Conservation (phyloP, 495 filamentous ascomycete genomes). For the Xylaria sp. region DNA sequence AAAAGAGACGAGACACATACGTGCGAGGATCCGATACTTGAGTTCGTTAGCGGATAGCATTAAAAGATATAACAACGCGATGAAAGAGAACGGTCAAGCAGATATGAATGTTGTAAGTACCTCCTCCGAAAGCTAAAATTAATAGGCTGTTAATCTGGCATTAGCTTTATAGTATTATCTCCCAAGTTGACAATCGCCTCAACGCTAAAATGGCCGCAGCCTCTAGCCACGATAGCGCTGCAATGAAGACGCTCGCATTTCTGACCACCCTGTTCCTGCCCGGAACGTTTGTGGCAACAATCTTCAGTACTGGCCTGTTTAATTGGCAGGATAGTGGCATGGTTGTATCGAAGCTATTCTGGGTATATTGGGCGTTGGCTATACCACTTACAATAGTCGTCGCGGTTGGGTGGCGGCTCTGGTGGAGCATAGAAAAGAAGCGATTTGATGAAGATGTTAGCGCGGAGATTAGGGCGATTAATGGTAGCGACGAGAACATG, state of each 20-base stretch:
- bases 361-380: slow-evolving; percentile 40
- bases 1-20: background rate
- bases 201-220: slow-evolving; percentile 45
- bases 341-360: slow-evolving; percentile 36
- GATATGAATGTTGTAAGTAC: slow-evolving; percentile 16
- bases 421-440: slow-evolving; percentile 19
- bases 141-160: background rate
- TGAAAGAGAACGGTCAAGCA: slow-evolving; percentile 9
- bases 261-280: slow-evolving; percentile 40
- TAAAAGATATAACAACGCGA: slow-evolving; percentile 1
- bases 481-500: slow-evolving; percentile 13
- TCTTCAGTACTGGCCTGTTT: slow-evolving; percentile 37
- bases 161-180: slow-evolving; percentile 16
- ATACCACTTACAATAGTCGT: slow-evolving; percentile 33
- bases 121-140: background rate
- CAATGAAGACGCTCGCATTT: slow-evolving; percentile 43
- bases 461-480: slow-evolving; percentile 10
- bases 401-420: slow-evolving; percentile 16
- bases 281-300: slow-evolving; percentile 36
- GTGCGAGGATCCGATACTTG: slow-evolving; percentile 6
- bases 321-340: slow-evolving; percentile 28
- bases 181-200: slow-evolving; percentile 42
- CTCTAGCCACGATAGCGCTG: slow-evolving; percentile 40
- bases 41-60: slow-evolving; percentile 8
- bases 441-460: slow-evolving; percentile 17